phyloP scores from a whole-genome alignment of 441 rosid genomes.

The Croton laevigatus region DNA sequence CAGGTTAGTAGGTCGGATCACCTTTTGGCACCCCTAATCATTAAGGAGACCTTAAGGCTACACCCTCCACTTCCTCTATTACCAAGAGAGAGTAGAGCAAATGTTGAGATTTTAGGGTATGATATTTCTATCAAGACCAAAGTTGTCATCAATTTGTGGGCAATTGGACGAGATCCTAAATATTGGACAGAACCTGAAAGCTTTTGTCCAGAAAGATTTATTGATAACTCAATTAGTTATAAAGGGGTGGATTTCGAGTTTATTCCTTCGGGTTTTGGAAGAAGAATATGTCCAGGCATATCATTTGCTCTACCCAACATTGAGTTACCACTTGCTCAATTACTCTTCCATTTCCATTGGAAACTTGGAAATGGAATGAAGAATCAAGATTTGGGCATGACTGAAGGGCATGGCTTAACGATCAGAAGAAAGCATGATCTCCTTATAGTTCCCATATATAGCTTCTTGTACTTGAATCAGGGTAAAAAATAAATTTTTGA shows the following conservation, averaged over 20 bases:
- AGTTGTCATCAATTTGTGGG: constrained; percentile 32
- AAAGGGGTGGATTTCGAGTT: constrained; percentile 28
- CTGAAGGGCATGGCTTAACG: not conserved
- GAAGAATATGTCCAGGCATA: constrained; percentile 40
- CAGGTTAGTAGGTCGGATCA: no score
- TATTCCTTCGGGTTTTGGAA: constrained; percentile 39
- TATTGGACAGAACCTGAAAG: constrained; percentile 32
- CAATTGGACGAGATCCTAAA: constrained; percentile 33
- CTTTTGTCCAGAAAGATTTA: constrained; percentile 33
- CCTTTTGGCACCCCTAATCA: no score
- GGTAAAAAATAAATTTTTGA: no score
- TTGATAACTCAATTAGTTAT: constrained; percentile 19
- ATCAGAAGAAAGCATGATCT: not conserved
- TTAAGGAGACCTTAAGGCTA: not conserved
- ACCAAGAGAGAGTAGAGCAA: constrained; percentile 25
- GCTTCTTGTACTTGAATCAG: no score
- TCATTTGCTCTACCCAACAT: constrained; percentile 5
- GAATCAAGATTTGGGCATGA: constrained; percentile 28
- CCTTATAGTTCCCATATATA: not conserved
- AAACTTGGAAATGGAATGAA: constrained; percentile 26
- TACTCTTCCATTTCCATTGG: constrained; percentile 48
- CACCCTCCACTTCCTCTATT: constrained; percentile 28
- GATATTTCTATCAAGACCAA: constrained; percentile 18
- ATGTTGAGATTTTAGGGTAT: constrained; percentile 24
- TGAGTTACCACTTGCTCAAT: constrained; percentile 23